Conservation (phyloP, 1,284 basidiomycete genomes). For the Anthracocystis panici-leucophaei region DNA sequence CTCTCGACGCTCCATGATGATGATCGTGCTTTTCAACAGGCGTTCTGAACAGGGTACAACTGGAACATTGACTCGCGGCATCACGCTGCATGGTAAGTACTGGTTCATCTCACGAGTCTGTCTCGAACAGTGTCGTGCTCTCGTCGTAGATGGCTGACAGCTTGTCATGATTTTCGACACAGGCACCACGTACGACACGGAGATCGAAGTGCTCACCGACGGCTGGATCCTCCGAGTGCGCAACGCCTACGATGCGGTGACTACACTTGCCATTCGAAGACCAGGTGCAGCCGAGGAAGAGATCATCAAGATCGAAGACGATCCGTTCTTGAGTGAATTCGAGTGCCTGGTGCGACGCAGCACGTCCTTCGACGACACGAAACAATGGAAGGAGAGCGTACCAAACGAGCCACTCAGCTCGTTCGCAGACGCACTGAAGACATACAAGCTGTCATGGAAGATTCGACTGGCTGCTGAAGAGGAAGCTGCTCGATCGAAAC, state of each 20-base stretch:
- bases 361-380: neutral
- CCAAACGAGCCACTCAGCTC: conserved; percentile 32
- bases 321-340: conserved; percentile 46
- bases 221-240: conserved; percentile 48
- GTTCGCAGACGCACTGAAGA: conserved; percentile 62
- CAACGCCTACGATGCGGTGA: conserved; percentile 30
- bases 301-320: conserved; percentile 29
- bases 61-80: conserved; percentile 39
- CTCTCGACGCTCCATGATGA: too few species aligned
- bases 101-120: neutral
- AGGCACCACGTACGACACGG: conserved; percentile 38
- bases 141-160: neutral
- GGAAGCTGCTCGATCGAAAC: neutral
- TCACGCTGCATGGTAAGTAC: conserved; percentile 44
- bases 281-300: conserved; percentile 25
- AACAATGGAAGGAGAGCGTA: neutral
- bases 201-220: conserved; percentile 53
- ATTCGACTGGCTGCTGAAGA: conserved; percentile 60
- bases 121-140: too few species aligned
- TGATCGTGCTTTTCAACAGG: neutral
- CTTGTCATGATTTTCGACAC: neutral
- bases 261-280: conserved; percentile 26
- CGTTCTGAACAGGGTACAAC: conserved; percentile 22
- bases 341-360: conserved; percentile 20
- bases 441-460: conserved; percentile 64